Evolutionary conservation across 2,329 filamentous ascomycete species (phyloP), one percentile per base, ranked within the genome.

Genomic region (Epichloe scottii): DNA sequence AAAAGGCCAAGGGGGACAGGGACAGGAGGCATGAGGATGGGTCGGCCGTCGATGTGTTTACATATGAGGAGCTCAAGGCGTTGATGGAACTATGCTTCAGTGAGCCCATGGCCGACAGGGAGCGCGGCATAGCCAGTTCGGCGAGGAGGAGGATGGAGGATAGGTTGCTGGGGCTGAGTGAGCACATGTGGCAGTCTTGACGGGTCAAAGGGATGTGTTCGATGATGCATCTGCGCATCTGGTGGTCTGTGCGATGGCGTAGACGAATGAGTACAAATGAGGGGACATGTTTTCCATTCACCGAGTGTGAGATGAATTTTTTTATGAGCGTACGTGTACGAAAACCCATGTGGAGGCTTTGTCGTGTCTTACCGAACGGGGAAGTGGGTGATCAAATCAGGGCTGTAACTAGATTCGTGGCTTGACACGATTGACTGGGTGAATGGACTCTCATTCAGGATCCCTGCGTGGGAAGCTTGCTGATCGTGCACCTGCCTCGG

Each of bases 111-210:
- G 75, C 76, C 6, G 82, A 83, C 58, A 76, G 81, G 47, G 79
- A 86, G 67, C 71, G 86, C 57, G 84, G 86, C 34, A 78, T 87
- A 51, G 77, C 76, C 43, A 74, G 80, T 21, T 77, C 79, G 53
- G 85, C 85, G 3, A 82, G 79, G 71, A 74, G 85, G 62, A 76
- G 78, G 61, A 76, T 89, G 75, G 82, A 79, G 51, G 84, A 87
- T 59, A 82, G 84, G 70, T 65, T 87, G 60, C 66, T 86, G 54
- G 78, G 77, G 58, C 69, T 90, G 59, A 85, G 81, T 60, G 85
- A 89, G 71, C 75, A 82, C 59, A 81, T 86, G 78, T 87, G 81
- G 81, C 77, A 83, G 66, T 74, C 58, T 34, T 59, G 49, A 58
- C 45, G 47, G 37, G 21, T 51, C 42, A 19, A 34, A 11, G 21